Percentiles rank a stretch among this genome's conserved stretches.
Conservation (phyloP, 164 flowering plant genomes). For the Tinospora cordifolia region DNA sequence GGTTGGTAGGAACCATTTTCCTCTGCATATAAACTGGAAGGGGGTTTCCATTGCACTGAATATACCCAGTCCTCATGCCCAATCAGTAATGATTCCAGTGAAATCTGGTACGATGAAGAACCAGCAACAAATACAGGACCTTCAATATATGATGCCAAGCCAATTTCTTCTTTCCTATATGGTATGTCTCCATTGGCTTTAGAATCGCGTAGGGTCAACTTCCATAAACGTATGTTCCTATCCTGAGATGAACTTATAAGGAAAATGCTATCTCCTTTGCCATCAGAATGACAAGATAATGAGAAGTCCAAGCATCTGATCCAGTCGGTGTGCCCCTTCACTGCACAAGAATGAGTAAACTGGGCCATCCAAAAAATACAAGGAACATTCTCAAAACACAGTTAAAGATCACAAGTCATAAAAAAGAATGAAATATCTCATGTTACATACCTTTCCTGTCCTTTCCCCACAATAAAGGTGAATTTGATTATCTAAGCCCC, state of each 20-base stretch:
- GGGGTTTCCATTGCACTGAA: conserved; percentile 95
- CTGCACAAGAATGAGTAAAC: conserved; percentile 77
- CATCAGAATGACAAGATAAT: conserved; percentile 41
- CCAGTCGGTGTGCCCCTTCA: conserved; percentile 97
- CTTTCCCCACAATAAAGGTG: conserved; percentile 74
- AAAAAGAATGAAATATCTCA: background rate
- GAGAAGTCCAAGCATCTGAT: conserved; percentile 92
- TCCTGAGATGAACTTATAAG: conserved; percentile 97
- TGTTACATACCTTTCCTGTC: conserved; percentile 53
- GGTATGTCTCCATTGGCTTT: conserved; percentile 18
- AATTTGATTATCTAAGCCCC: conserved; percentile 84
- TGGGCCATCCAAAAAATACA: conserved; percentile 25
- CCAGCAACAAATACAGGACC: conserved; percentile 73
- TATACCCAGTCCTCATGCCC: conserved; percentile 99
- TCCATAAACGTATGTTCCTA: conserved; percentile 92
- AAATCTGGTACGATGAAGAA: conserved; percentile 63
- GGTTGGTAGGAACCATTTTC: conserved; percentile 47
- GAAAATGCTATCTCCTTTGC: conserved; percentile 36
- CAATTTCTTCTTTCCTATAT: conserved; percentile 38
- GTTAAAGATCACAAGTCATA: background rate
- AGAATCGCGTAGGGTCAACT: conserved; percentile 35
- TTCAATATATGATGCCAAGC: conserved; percentile 73
- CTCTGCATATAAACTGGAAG: conserved; percentile 31
- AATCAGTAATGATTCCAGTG: conserved; percentile 81
- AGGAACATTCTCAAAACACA: conserved; percentile 5